Percentiles rank a stretch among this genome's conserved stretches.
phyloP scores from a whole-genome alignment of 1,284 basidiomycete genomes.

The Mycosarcoma maydis region DNA sequence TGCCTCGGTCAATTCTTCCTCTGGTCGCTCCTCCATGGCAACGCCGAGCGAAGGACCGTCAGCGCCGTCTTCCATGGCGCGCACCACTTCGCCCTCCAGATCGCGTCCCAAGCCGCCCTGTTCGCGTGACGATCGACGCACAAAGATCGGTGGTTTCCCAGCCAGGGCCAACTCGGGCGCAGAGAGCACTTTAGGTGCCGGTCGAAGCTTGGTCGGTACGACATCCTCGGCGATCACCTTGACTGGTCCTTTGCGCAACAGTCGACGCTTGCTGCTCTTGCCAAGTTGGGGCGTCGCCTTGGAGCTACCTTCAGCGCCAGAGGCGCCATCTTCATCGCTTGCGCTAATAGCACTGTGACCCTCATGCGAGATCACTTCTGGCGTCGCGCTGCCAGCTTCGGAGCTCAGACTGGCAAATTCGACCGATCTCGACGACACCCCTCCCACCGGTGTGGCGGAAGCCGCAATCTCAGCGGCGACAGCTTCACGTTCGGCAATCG shows the following conservation, averaged over 20 bases:
- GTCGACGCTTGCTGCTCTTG: constrained; percentile 36
- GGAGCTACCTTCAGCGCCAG: neutral
- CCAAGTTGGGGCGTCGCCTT: constrained; percentile 1
- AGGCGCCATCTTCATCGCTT: constrained; percentile 21
- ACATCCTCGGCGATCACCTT: constrained; percentile 38
- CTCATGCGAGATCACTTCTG: constrained; percentile 10
- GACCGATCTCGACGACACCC: constrained; percentile 3
- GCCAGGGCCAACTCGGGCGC: constrained; percentile 40
- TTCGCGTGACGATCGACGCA: constrained; percentile 53
- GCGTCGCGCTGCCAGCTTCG: neutral
- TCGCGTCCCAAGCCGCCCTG: constrained; percentile 61
- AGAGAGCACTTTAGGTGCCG: constrained; percentile 23
- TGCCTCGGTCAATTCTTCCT: neutral
- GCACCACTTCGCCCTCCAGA: constrained; percentile 54
- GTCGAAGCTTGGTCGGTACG: constrained; percentile 21
- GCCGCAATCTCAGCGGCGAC: constrained; percentile 32
- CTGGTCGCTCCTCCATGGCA: constrained; percentile 22
- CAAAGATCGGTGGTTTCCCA: constrained; percentile 44
- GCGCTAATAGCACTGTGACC: constrained; percentile 6
- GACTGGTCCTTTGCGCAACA: constrained; percentile 32
- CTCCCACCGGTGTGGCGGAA: constrained; percentile 6
- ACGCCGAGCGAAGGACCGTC: constrained; percentile 37
- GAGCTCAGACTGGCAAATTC: neutral
- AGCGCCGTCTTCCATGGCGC: constrained; percentile 41
- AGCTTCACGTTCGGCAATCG: constrained; percentile 36